Conservation (phyloP, 2,329 filamentous ascomycete species). For the Hypoxylon sp. region DNA sequence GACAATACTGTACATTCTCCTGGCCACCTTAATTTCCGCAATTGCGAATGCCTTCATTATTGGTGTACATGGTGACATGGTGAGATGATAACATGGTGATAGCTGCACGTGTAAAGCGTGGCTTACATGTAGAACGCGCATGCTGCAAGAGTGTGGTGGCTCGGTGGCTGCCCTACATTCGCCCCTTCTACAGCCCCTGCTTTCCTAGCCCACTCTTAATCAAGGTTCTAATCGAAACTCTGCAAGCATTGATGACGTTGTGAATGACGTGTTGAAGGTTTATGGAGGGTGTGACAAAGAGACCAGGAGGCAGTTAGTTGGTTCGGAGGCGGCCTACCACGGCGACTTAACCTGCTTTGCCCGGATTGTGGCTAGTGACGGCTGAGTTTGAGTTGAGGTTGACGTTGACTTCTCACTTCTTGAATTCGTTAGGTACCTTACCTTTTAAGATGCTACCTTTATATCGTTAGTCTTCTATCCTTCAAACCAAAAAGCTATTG, state of each 20-base stretch:
- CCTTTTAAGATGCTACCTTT: neutral
- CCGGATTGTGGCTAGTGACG: constrained; percentile 2
- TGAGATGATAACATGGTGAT: neutral
- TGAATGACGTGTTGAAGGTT: constrained; percentile 41
- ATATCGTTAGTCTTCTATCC: neutral
- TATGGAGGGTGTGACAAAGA: constrained; percentile 38
- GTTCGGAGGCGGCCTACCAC: neutral
- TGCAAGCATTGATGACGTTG: constrained; percentile 42
- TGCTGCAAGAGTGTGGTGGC: neutral
- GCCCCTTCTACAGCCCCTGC: neutral
- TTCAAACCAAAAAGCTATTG: neutral
- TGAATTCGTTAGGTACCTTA: no score
- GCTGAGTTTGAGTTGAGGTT: neutral
- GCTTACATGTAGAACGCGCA: neutral
- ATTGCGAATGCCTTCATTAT: constrained; percentile 12
- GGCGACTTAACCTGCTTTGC: neutral
- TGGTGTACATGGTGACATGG: no score
- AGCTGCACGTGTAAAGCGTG: neutral
- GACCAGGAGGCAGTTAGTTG: constrained; percentile 3
- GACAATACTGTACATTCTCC: neutral
- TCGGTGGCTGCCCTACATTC: neutral
- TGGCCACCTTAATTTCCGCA: neutral
- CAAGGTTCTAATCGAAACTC: constrained; percentile 14
- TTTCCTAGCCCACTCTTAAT: constrained; percentile 2
- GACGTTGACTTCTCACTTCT: neutral